Conservation (phyloP, 345 rosid genomes). For the thale cress (Arabidopsis thaliana) region TAIR10.1 NC_003075.7:15137501-15138000, state of each 20-base stretch:
- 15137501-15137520: neutral
- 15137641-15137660: constrained; percentile 68
- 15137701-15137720: constrained; percentile 73
- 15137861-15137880: neutral
- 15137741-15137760: constrained; percentile 63
- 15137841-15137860: neutral
- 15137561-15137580: constrained; percentile 86
- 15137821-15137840: neutral
- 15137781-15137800: neutral
- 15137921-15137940: neutral
- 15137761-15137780: constrained; percentile 80
- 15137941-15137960: neutral
- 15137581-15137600: constrained; percentile 58
- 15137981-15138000: neutral
- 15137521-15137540: too few species aligned
- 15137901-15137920: neutral
- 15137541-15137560: constrained; percentile 37
- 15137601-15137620: constrained; percentile 68
- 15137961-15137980: constrained; percentile 2
- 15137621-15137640: constrained; percentile 79
- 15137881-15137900: neutral
- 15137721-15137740: constrained; percentile 83
- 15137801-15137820: constrained; percentile 19
- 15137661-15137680: constrained; percentile 53
- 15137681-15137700: constrained; percentile 72